A percentile compares a stretch with the other conserved stretches of the same genome.
phyloP scores from a whole-genome alignment of 306 rosid species.

The Dryas drummondii region DNA sequence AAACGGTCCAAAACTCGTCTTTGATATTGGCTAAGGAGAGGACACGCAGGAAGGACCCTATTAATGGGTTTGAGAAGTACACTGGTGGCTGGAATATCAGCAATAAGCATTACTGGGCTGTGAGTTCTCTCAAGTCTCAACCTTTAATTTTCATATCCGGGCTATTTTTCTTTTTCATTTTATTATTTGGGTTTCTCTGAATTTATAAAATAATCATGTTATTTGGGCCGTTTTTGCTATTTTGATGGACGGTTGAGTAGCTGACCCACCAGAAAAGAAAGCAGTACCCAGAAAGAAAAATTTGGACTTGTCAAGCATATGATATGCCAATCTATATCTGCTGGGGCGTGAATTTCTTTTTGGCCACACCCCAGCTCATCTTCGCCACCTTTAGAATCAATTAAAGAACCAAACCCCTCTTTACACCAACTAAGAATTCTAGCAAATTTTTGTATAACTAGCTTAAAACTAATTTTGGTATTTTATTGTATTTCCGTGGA shows the following conservation, averaged over 20 bases:
- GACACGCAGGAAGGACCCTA: constrained; percentile 58
- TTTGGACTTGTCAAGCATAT: constrained; percentile 77
- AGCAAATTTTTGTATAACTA: not conserved
- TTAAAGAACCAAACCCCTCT: constrained; percentile 5
- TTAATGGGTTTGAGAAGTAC: constrained; percentile 43
- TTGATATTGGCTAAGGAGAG: constrained; percentile 54
- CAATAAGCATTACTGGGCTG: constrained; percentile 53
- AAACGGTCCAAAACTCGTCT: constrained; percentile 35
- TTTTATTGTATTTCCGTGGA: not conserved
- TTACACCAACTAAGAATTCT: not conserved
- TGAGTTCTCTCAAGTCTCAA: constrained; percentile 32
- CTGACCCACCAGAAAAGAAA: constrained; percentile 73
- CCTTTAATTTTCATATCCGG: not conserved
- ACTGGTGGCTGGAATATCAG: constrained; percentile 88
- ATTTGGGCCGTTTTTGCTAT: constrained; percentile 3
- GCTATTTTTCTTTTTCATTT: not conserved
- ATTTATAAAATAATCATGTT: not conserved
- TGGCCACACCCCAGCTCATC: constrained; percentile 60
- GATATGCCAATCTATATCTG: constrained; percentile 55
- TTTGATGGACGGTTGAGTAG: constrained; percentile 14
- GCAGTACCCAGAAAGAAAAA: constrained; percentile 77
- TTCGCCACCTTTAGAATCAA: constrained; percentile 45
- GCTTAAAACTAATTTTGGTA: not conserved
- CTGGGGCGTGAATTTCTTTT: constrained; percentile 62
- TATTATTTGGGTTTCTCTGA: not conserved